phyloP scores from a whole-genome alignment of 495 filamentous ascomycete species.

The Lindgomyces ingoldianus region DNA sequence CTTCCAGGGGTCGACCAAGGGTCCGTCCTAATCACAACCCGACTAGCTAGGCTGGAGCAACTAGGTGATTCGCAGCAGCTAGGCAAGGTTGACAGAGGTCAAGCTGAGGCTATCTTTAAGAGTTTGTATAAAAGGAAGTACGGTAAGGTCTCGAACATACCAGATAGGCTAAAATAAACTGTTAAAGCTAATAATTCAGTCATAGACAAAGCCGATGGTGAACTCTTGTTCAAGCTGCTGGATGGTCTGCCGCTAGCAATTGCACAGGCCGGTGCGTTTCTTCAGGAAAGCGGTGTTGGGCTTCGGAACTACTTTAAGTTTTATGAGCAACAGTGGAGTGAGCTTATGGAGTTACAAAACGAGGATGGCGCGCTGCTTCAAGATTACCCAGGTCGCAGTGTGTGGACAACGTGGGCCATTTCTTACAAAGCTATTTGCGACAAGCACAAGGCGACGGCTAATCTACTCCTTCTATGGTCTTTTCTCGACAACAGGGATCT shows the following conservation, averaged over 20 bases:
- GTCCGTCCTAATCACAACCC: constrained; percentile 50
- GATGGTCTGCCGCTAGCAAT: constrained; percentile 41
- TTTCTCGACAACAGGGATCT: constrained; percentile 32
- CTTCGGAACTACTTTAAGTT: constrained; percentile 10
- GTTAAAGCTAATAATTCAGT: constrained; percentile 9
- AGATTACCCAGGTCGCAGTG: constrained; percentile 27
- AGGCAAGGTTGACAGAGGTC: constrained; percentile 33
- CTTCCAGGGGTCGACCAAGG: constrained; percentile 45
- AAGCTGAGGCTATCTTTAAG: constrained; percentile 31
- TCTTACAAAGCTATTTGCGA: constrained; percentile 21
- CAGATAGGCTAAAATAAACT: background rate
- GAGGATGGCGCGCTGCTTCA: constrained; percentile 1
- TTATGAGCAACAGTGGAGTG: constrained; percentile 22
- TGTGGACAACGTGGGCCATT: constrained; percentile 35
- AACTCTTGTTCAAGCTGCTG: constrained; percentile 24
- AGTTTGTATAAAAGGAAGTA: constrained; percentile 20
- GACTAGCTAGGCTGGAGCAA: constrained; percentile 38
- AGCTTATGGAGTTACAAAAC: constrained; percentile 18
- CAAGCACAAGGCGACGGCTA: constrained; percentile 16
- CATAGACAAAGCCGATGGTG: constrained; percentile 16
- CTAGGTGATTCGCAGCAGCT: constrained; percentile 28
- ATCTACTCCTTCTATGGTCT: constrained; percentile 33
- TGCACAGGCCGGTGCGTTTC: constrained; percentile 38
- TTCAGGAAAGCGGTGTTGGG: constrained; percentile 21
- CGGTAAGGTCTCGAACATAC: constrained; percentile 2